These are phyloP conservation scores for Oldenlandia corymbosa DNA, from an alignment of 257 asterid genomes.

Conservation along the genomic window DNA sequence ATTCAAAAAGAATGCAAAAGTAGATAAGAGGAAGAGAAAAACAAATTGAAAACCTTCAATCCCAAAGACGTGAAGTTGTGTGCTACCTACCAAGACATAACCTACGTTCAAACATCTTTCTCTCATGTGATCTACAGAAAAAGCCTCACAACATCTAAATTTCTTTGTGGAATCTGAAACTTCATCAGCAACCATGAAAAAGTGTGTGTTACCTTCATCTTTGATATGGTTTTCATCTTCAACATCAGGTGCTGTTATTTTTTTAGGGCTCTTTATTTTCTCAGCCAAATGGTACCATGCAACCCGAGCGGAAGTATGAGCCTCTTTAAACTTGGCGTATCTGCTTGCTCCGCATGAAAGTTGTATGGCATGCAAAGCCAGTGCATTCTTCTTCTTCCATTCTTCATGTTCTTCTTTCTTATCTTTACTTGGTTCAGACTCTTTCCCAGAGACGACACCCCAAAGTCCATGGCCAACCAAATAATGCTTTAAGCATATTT, in stretches of 20 bases:
- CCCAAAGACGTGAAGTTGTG: neutral
- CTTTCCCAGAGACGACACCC: slow-evolving; percentile 40
- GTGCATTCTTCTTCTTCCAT: slow-evolving; percentile 37
- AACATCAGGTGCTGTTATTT: neutral
- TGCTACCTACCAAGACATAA: neutral
- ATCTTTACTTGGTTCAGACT: slow-evolving; percentile 23
- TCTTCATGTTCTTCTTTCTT: slow-evolving; percentile 22
- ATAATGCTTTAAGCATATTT: slow-evolving; percentile 32
- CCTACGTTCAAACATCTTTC: neutral
- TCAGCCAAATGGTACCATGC: slow-evolving; percentile 39
- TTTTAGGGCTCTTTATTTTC: slow-evolving; percentile 7
- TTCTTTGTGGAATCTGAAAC: neutral
- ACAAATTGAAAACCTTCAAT: neutral
- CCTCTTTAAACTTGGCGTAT: slow-evolving; percentile 28
- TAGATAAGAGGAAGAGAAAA: neutral
- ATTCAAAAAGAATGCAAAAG: too few species aligned
- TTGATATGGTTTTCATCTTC: slow-evolving; percentile 3
- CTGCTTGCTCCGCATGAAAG: slow-evolving; percentile 33
- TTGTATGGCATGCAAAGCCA: slow-evolving; percentile 43
- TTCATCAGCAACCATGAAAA: neutral
- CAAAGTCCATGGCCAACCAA: slow-evolving; percentile 38
- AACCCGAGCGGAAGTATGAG: slow-evolving; percentile 21
- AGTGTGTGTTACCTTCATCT: slow-evolving; percentile 21
- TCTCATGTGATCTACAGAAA: neutral
- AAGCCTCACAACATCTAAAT: neutral